A percentile compares a stretch with the other conserved stretches of the same genome.
Evolutionary conservation across 495 filamentous ascomycete genomes (phyloP).

Genomic region (Tuber umbilicatum): DNA sequence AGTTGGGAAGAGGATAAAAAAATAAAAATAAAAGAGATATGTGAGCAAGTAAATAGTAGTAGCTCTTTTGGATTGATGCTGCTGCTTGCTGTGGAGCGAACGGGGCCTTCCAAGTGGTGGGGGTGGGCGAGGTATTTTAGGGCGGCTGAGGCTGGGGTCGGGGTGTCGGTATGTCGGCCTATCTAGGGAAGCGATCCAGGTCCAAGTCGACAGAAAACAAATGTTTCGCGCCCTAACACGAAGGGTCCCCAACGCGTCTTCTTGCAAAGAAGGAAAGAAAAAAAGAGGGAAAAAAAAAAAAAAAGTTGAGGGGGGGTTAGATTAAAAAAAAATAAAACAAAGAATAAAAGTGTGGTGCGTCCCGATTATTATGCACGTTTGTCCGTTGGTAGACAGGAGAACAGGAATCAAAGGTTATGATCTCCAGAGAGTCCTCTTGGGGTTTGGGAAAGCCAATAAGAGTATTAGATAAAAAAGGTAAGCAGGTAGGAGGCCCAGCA

Average conservation of each 20-base stretch:
- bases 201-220: slow-evolving; percentile 28
- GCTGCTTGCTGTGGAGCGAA: not conserved
- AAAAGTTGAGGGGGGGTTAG: not conserved
- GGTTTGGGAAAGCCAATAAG: slow-evolving; percentile 24
- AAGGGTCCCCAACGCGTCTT: slow-evolving; percentile 32
- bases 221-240: slow-evolving; percentile 37
- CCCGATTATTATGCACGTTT: slow-evolving; percentile 35
- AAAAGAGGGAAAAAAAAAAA: not conserved
- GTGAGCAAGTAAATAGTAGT: slow-evolving; percentile 29
- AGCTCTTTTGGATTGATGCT: slow-evolving; percentile 4
- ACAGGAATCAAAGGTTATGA: slow-evolving; percentile 5
- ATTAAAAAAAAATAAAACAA: not conserved
- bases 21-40: slow-evolving; percentile 37
- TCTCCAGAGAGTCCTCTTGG: slow-evolving; percentile 27
- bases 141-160: slow-evolving; percentile 32
- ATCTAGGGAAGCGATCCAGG: slow-evolving; percentile 25
- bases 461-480: slow-evolving; percentile 37
- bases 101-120: slow-evolving; percentile 30
- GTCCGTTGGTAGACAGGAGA: slow-evolving; percentile 4
- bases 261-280: slow-evolving; percentile 8
- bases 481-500: slow-evolving; percentile 33
- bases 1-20: slow-evolving; percentile 8
- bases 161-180: slow-evolving; percentile 18
- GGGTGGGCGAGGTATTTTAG: slow-evolving; percentile 40
- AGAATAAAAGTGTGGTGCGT: slow-evolving; percentile 6